Conservation (phyloP, 2,329 filamentous ascomycete genomes). For the Aaosphaeria pasadenensis region DNA sequence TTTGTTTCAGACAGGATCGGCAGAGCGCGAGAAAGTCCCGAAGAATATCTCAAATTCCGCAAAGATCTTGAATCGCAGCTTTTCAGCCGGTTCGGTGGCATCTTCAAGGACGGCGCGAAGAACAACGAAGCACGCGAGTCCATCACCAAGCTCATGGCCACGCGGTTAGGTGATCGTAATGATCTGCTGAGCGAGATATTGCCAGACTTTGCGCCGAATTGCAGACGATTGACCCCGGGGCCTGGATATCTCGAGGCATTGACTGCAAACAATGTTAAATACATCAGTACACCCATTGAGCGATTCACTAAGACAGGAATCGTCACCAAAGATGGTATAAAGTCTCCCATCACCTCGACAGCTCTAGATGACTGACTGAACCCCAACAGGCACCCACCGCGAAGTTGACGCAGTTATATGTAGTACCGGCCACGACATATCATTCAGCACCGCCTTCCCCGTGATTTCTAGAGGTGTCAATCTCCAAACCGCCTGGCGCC, state of each 20-base stretch:
- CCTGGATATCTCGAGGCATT: slow-evolving; percentile 33
- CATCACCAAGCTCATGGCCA: slow-evolving; percentile 19
- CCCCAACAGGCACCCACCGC: slow-evolving; percentile 8
- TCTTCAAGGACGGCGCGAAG: slow-evolving; percentile 24
- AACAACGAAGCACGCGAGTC: slow-evolving; percentile 9
- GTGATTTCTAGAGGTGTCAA: slow-evolving; percentile 25
- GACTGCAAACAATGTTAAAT: slow-evolving; percentile 34
- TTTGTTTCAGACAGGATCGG: slow-evolving; percentile 47
- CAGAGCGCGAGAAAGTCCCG: slow-evolving; percentile 32
- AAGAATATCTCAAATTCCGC: slow-evolving; percentile 51
- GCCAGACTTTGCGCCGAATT: slow-evolving; percentile 45
- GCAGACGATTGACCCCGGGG: slow-evolving; percentile 40
- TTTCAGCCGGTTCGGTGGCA: slow-evolving; percentile 49
- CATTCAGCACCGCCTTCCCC: slow-evolving; percentile 9
- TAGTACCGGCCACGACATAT: slow-evolving; percentile 59
- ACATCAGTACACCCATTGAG: slow-evolving; percentile 32
- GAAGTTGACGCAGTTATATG: slow-evolving; percentile 49
- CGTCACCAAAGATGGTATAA: slow-evolving; percentile 23
- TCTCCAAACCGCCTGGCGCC: slow-evolving; percentile 20
- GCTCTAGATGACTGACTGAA: neutral
- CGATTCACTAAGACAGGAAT: slow-evolving; percentile 25
- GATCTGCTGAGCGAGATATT: slow-evolving; percentile 39
- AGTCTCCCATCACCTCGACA: neutral
- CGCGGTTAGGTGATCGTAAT: slow-evolving; percentile 27
- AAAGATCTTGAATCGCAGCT: slow-evolving; percentile 46